Base-by-base conservation (phyloP, 768 basidiomycete species). In the Leccinellum rugosiceps region DNA sequence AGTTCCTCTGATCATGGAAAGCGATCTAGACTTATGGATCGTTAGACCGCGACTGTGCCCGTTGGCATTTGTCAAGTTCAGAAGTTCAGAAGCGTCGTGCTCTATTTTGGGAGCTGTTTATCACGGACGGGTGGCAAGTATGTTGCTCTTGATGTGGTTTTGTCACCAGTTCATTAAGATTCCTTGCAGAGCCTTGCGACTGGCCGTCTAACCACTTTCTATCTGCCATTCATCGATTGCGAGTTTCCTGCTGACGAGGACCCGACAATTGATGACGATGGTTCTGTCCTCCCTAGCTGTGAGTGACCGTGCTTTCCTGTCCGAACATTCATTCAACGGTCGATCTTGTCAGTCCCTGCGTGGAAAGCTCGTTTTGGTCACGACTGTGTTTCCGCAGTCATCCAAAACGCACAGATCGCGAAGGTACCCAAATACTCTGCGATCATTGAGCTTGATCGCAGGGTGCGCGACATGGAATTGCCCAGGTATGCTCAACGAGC, bases 41-140 rank as follows among this genome's bases (percentile, higher is more conserved):
- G 21, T 44, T 55, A 88, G 87, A 89, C 63, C 85, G 86, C 8
- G 87, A 89, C 65, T 85, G 85, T 65, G 86, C 86, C 6, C 77
- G 87, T 30, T 89, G 86, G 85, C 80, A 82, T 35, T 68, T 89
- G 19, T 61, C 80, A 6, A 78, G 79, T 3, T 75, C 78, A 1
- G 87, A 87, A 64, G 84, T 88, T 5, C 86, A 89, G 72, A 87
- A 87, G 67, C 80, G 87, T 4, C 79, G 87, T 30, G 80, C 83
- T 1, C 67, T 88, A 23, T 88, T 88, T 63, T 88, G 87, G 87
- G 87, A 89, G 58, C 58, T 88, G 28, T 87, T 86, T 62, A 84
- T 87, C 60, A 85, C 86, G 0, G 87, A 88, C 66, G 83, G 83
- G 58, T 88, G 86, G 85, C 85, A 86, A 79, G 87, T 86, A 58